Percentiles rank a stretch among this genome's conserved stretches.
Conservation (phyloP, 2,329 filamentous ascomycete species). For the Mycosphaerella sp. region DNA sequence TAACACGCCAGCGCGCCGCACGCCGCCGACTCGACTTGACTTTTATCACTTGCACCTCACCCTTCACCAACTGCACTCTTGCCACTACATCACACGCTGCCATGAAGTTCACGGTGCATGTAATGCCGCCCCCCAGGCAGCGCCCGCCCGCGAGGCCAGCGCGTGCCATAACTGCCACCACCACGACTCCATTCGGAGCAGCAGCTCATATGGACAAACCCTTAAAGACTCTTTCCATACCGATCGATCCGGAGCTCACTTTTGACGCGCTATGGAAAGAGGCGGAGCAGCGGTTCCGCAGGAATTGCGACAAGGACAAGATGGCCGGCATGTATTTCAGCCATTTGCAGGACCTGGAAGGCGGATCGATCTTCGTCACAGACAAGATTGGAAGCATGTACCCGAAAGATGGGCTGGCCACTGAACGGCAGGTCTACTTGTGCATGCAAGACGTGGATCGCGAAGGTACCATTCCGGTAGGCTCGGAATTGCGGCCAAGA, state of each 20-base stretch:
- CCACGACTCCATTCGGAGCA: background rate
- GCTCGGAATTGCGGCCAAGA: background rate
- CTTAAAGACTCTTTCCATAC: slow-evolving; percentile 2
- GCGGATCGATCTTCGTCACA: slow-evolving; percentile 1
- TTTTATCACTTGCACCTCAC: background rate
- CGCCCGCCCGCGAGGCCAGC: slow-evolving; percentile 1
- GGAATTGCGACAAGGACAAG: background rate
- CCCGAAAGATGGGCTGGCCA: background rate
- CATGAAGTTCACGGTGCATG: slow-evolving; percentile 10
- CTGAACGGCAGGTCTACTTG: slow-evolving; percentile 6
- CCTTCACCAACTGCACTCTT: background rate
- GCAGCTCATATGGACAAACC: background rate
- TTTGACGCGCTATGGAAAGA: slow-evolving; percentile 7
- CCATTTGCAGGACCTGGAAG: slow-evolving; percentile 2
- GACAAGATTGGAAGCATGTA: slow-evolving; percentile 7
- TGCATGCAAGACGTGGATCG: background rate
- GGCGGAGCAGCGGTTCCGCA: background rate
- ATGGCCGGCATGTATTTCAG: slow-evolving; percentile 7
- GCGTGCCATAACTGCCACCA: background rate
- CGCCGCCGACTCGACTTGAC: background rate
- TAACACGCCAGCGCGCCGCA: background rate
- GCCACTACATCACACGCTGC: background rate
- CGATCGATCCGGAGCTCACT: background rate
- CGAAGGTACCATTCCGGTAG: background rate
- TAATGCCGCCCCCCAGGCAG: slow-evolving; percentile 6